Conservation (phyloP, 1,139 yeast genomes). For the Yamadazyma buinensis region DNA sequence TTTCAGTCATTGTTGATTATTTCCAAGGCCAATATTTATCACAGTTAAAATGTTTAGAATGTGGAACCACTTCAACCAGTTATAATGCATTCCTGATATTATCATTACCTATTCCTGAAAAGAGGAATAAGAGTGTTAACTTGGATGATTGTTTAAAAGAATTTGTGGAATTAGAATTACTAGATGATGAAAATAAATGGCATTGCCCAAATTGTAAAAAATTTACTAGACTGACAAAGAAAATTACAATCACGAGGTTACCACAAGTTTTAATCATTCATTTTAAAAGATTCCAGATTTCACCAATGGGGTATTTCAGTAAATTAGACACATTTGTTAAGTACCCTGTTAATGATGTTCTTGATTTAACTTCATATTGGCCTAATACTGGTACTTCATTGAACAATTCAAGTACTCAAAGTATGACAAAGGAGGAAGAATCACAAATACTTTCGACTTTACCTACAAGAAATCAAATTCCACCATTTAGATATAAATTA, state of each 20-base stretch:
- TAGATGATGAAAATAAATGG: conserved; percentile 88
- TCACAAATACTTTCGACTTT: conserved; percentile 43
- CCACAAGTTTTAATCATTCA: conserved; percentile 74
- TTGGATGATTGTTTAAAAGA: conserved; percentile 66
- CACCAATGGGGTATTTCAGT: conserved; percentile 41
- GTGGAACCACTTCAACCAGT: conserved; percentile 80
- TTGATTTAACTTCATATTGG: conserved; percentile 80
- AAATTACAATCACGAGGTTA: conserved; percentile 63
- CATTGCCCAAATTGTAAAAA: conserved; percentile 77
- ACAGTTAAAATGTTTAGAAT: conserved; percentile 68
- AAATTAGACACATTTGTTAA: conserved; percentile 62
- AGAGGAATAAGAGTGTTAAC: conserved; percentile 22
- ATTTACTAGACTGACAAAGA: conserved; percentile 64
- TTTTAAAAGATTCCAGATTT: conserved; percentile 69
- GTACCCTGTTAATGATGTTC: conserved; percentile 52
- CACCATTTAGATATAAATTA: conserved; percentile 76
- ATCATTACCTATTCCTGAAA: conserved; percentile 67
- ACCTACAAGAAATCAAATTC: conserved; percentile 70
- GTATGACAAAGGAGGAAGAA: conserved; percentile 39
- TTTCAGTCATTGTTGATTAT: conserved; percentile 78
- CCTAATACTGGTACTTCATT: conserved; percentile 47
- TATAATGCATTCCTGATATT: conserved; percentile 77
- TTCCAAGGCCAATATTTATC: conserved; percentile 92
- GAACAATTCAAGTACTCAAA: conserved; percentile 10
- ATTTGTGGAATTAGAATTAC: conserved; percentile 61